A percentile compares a stretch with the other conserved stretches of the same genome.
phyloP scores from a whole-genome alignment of 129 eudicot species.

The Chrysanthemum seticuspe region DNA sequence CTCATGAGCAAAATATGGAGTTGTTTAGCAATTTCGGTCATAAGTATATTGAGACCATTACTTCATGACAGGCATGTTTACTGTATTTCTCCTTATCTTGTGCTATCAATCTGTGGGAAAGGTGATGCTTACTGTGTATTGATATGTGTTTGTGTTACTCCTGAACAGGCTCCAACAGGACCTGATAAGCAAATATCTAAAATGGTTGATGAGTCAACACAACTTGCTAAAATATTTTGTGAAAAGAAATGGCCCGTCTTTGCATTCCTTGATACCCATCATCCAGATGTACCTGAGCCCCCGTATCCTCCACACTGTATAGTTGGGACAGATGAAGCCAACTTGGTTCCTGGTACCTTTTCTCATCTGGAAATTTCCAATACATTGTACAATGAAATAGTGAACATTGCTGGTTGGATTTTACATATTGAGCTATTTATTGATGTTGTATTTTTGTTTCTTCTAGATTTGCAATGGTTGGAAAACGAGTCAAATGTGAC shows the following conservation, averaged over 20 bases:
- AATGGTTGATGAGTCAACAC: slow-evolving; percentile 78
- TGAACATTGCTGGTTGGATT: neutral
- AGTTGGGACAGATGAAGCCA: slow-evolving; percentile 73
- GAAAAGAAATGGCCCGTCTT: slow-evolving; percentile 77
- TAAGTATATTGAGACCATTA: too few relatives aligned
- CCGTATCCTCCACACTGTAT: slow-evolving; percentile 96
- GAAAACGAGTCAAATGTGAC: slow-evolving; percentile 76
- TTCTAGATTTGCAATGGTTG: slow-evolving; percentile 69
- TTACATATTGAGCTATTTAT: neutral
- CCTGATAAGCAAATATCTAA: slow-evolving; percentile 66
- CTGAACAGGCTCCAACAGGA: slow-evolving; percentile 68
- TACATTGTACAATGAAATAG: neutral
- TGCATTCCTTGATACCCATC: slow-evolving; percentile 86
- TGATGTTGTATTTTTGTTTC: slow-evolving; percentile 18
- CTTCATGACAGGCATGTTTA: neutral
- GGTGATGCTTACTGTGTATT: slow-evolving; percentile 14
- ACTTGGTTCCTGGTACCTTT: slow-evolving; percentile 69
- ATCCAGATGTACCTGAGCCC: slow-evolving; percentile 81
- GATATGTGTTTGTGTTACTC: slow-evolving; percentile 8
- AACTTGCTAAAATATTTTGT: slow-evolving; percentile 64
- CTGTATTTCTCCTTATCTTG: neutral
- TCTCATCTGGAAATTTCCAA: neutral
- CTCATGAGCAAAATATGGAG: too few relatives aligned
- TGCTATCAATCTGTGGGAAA: neutral
- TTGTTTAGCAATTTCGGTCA: too few relatives aligned